Base-by-base conservation (phyloP, 352 stramenopile genomes). In the Phytopythium boreale region DNA sequence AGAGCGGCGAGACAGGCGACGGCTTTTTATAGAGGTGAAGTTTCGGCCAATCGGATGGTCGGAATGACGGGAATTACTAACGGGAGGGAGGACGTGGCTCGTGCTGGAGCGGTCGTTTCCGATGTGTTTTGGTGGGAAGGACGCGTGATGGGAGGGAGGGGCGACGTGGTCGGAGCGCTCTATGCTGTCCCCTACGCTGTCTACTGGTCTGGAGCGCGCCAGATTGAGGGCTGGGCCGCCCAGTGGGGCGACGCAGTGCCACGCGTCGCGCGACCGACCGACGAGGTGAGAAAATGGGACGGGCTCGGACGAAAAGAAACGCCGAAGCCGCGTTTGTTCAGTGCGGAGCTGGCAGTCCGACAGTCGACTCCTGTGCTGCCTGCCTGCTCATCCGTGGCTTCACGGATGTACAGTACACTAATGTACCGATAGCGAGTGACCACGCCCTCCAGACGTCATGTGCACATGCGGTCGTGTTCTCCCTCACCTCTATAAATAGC, bases 241-340 rank as follows among this genome's bases (percentile, higher is more conserved):
- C 2, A 24, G 26, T 56, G 8, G 5, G 14, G 0, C 49, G 49
- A 14, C 14, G 24, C 4, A 11, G 24, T 56, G 49, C 49, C 49
- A 56, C 49, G 49, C 49, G 49, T 56, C 49, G 44, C n/a, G n/a
- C 43, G 12, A 34, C 26, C 8, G 22, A 51, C 22, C 47, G 24
- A 36, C 47, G 12, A 53, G 46, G 39, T n/a, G 2, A 7, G 46
- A 19, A 51, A 31, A 51, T 51, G 46, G 46, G 46, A 53, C 47
- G 47, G 24, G 24, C 47, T 24, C 20, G 43, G 43, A 26, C 43
- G 43, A 52, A 52, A 52, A 52, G 46, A 52, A 52, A 52, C 46
- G 46, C 39, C 39, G n/a, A 46, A 2, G 34, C 6, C 34, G 10
- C 34, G 34, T 10, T 39, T 14, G 10, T 39, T 39, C 34, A 34